Percentiles rank a stretch among this genome's conserved stretches.
These are phyloP conservation scores for Acanthamoeba lenticulata DNA, from an alignment of 208 protist species.

Conservation along the genomic window DNA sequence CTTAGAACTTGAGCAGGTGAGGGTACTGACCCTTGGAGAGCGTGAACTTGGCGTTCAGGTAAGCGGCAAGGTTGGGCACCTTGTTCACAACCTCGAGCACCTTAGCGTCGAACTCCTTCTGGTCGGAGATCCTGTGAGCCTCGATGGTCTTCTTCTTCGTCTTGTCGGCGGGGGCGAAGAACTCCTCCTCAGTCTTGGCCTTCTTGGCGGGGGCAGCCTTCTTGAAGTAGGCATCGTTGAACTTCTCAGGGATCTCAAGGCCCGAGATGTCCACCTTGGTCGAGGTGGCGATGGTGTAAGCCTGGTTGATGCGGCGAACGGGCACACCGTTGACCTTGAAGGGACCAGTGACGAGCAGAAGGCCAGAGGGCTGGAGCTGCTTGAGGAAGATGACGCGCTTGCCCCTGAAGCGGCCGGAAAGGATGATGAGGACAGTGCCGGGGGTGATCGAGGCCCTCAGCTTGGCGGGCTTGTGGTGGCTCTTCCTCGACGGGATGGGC, in stretches of 20 bases:
- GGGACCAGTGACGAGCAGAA: constrained; percentile 96
- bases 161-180: constrained; percentile 34
- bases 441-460: constrained; percentile 88
- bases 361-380: constrained; percentile 94
- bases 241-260: constrained; percentile 87
- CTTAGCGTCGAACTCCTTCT: constrained; percentile 88
- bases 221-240: constrained; percentile 89
- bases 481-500: constrained; percentile 73
- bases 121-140: constrained; percentile 78
- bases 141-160: constrained; percentile 76
- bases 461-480: constrained; percentile 75
- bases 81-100: constrained; percentile 86
- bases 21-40: constrained; percentile 88
- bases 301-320: constrained; percentile 96
- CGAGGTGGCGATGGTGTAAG: constrained; percentile 98
- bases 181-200: constrained; percentile 73
- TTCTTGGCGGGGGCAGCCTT: constrained; percentile 74
- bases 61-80: constrained; percentile 81
- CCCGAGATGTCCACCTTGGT: constrained; percentile 95
- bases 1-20: constrained; percentile 93
- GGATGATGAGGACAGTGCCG: constrained; percentile 95
- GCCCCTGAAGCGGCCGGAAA: constrained; percentile 96
- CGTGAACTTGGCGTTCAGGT: constrained; percentile 89
- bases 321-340: constrained; percentile 97
- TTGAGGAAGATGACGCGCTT: constrained; percentile 98